Evolutionary conservation across 257 asterid genomes (phyloP).

Genomic region (Jacaranda copaia): DNA sequence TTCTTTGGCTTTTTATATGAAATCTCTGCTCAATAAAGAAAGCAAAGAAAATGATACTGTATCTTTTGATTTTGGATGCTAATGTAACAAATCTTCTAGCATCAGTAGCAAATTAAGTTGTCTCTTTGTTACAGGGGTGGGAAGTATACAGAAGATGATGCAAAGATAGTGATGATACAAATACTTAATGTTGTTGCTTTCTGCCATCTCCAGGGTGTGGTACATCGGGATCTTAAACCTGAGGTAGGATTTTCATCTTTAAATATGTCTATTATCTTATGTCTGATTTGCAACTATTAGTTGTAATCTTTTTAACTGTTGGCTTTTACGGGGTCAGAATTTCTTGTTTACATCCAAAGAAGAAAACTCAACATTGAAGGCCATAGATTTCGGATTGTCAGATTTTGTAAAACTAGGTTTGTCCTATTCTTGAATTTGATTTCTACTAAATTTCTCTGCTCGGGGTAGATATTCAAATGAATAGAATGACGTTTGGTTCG

Average conservation of each 20-base stretch:
- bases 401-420: constrained; percentile 95
- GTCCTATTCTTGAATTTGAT: constrained; percentile 23
- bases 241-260: constrained; percentile 55
- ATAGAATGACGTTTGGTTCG: neutral
- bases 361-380: constrained; percentile 79
- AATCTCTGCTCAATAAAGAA: neutral
- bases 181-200: constrained; percentile 77
- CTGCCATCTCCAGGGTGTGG: constrained; percentile 97
- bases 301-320: constrained; percentile 38
- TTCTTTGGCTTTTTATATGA: neutral
- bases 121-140: constrained; percentile 69
- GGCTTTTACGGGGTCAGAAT: constrained; percentile 67
- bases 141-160: constrained; percentile 84
- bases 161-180: constrained; percentile 81
- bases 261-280: neutral
- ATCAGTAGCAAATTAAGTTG: neutral
- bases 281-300: neutral
- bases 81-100: neutral
- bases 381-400: constrained; percentile 94
- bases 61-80: constrained; percentile 3
- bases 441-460: neutral
- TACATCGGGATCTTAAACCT: constrained; percentile 96
- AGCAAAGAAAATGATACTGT: neutral
- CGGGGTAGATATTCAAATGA: constrained; percentile 2
- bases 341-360: constrained; percentile 86